Conservation (phyloP, 2,329 filamentous ascomycete species). For the Tolypocladium ovalisporum region DNA sequence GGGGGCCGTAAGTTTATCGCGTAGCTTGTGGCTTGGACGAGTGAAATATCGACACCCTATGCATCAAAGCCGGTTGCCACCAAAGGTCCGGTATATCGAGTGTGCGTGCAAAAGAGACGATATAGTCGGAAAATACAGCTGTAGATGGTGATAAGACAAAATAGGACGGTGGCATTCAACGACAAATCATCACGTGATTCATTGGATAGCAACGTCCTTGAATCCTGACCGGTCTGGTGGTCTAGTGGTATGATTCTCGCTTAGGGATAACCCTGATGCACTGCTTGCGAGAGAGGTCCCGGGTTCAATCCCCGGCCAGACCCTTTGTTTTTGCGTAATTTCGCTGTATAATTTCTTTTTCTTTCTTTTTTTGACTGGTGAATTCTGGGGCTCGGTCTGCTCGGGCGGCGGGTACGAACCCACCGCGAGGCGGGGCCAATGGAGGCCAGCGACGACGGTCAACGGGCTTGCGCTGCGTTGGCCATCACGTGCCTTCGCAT, state of each 20-base stretch:
- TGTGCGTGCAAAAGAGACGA: too few species aligned
- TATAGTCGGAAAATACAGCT: too few species aligned
- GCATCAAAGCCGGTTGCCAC: too few species aligned
- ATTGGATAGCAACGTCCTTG: neutral
- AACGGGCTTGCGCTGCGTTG: neutral
- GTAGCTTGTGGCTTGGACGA: too few species aligned
- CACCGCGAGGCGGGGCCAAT: neutral
- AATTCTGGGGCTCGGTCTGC: neutral
- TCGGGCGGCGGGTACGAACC: neutral
- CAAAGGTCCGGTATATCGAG: neutral
- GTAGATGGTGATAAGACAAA: neutral
- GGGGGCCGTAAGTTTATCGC: too few species aligned
- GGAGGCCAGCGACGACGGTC: too few species aligned
- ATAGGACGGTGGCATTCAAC: neutral
- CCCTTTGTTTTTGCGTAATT: conserved; percentile 18
- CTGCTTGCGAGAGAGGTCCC: conserved; percentile 32
- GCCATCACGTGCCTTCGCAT: neutral
- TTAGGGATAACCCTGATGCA: conserved; percentile 41
- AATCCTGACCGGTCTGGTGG: conserved; percentile 32
- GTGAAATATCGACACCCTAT: too few species aligned
- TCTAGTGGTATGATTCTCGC: conserved; percentile 64
- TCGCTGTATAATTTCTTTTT: too few species aligned
- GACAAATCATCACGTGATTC: neutral
- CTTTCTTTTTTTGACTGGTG: neutral
- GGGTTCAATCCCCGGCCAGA: conserved; percentile 36